Evolutionary conservation across 2,329 filamentous ascomycete genomes (phyloP).

Genomic region (Apiospora marii): DNA sequence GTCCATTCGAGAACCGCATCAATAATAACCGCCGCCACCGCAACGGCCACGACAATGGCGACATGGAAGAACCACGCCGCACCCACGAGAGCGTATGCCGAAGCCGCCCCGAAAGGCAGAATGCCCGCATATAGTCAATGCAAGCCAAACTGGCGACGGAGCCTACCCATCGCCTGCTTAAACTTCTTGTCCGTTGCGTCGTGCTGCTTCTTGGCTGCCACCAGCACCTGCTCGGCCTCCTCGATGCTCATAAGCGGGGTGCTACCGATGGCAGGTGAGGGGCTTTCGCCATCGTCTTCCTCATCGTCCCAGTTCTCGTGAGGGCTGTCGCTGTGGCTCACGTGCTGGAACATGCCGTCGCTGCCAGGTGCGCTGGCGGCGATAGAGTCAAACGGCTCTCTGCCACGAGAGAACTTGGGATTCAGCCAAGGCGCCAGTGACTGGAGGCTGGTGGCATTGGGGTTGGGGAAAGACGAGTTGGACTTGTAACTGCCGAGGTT

Average conservation of each 20-base stretch:
- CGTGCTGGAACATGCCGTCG: slow-evolving; percentile 24
- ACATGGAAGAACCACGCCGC: slow-evolving; percentile 21
- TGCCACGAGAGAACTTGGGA: slow-evolving; percentile 31
- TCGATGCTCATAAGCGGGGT: slow-evolving; percentile 68
- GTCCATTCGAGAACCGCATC: slow-evolving; percentile 21
- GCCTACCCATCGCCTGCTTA: slow-evolving; percentile 40
- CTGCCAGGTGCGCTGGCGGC: slow-evolving; percentile 31
- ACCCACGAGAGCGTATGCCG: slow-evolving; percentile 1
- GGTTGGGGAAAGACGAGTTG: slow-evolving; percentile 43
- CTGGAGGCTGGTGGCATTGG: slow-evolving; percentile 59
- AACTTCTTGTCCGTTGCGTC: slow-evolving; percentile 45
- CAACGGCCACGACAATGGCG: slow-evolving; percentile 7
- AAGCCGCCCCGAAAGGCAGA: slow-evolving; percentile 9
- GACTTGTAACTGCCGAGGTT: slow-evolving; percentile 59
- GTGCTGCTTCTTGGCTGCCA: slow-evolving; percentile 43
- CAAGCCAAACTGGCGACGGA: slow-evolving; percentile 36
- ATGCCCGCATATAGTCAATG: slow-evolving; percentile 28
- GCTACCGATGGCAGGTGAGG: slow-evolving; percentile 50
- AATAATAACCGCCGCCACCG: slow-evolving; percentile 18
- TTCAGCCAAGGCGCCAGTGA: slow-evolving; percentile 49
- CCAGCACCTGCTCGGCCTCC: slow-evolving; percentile 66
- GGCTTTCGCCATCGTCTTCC: slow-evolving; percentile 30
- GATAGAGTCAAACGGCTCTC: slow-evolving; percentile 14
- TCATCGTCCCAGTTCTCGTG: slow-evolving; percentile 44
- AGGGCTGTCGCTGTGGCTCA: slow-evolving; percentile 30